These are phyloP conservation scores for Yamadazyma mexicana DNA, from an alignment of 1,139 yeast species.

Conservation along the genomic window DNA sequence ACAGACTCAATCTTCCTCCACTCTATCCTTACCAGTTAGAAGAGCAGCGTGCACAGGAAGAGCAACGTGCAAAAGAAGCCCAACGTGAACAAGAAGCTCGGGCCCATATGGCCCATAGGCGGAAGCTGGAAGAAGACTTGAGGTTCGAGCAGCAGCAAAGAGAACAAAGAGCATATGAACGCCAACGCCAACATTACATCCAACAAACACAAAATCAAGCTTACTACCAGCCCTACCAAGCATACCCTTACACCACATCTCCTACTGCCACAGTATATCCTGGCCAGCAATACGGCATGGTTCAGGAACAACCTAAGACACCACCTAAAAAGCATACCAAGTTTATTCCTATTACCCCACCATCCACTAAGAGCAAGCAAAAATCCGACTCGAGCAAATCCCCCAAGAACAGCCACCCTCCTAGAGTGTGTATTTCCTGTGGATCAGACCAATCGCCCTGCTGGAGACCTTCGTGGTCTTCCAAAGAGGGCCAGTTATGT, in stretches of 20 bases:
- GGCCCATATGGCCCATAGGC: background rate
- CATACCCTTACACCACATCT: constrained; percentile 15
- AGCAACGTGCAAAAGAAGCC: too few species aligned
- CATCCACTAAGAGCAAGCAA: constrained; percentile 33
- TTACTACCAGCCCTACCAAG: constrained; percentile 16
- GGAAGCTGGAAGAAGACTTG: constrained; percentile 2
- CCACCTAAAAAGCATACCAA: constrained; percentile 24
- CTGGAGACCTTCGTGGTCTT: constrained; percentile 98
- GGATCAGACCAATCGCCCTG: constrained; percentile 93
- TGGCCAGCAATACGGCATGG: constrained; percentile 13
- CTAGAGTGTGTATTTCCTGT: constrained; percentile 82
- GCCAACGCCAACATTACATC: constrained; percentile 1
- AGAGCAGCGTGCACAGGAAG: constrained; percentile 7
- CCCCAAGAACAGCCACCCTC: constrained; percentile 34
- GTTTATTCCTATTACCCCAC: constrained; percentile 48
- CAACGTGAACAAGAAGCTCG: constrained; percentile 3
- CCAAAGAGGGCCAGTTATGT: constrained; percentile 86
- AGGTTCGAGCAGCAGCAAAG: constrained; percentile 8
- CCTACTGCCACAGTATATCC: constrained; percentile 14
- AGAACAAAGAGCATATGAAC: constrained; percentile 8
- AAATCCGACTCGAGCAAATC: constrained; percentile 32
- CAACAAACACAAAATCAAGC: constrained; percentile 7
- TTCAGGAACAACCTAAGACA: constrained; percentile 16
- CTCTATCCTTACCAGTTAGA: constrained; percentile 18
- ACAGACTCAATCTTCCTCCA: constrained; percentile 13